Base-by-base conservation (phyloP, 2,329 filamentous ascomycete species). In the Diaporthe amygdali region DNA sequence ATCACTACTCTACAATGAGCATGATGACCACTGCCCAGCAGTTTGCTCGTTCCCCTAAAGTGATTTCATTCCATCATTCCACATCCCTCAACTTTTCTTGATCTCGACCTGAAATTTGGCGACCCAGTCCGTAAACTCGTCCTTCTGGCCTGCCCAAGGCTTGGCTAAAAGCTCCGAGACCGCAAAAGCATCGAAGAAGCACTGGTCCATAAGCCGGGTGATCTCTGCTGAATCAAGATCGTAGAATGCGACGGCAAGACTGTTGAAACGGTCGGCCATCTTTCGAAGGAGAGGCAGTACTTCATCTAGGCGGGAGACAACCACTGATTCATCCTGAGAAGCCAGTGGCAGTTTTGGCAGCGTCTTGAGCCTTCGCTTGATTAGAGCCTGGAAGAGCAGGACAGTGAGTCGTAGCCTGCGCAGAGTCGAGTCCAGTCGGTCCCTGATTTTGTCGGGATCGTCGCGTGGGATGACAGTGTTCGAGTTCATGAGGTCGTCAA, bases 51-150 rank as follows among this genome's bases (percentile, higher is more conserved):
- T 12, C 9, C 49, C 32, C 49, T 52, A 32, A 9, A 32, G 17
- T 30, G 49, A 17, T 52, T 9, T n/a, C 14, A 22, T 22, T 27
- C 22, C 27, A 22, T 52, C 52, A 2, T 15, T 32, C 14, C 9
- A 39, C 20, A 44, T 54, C 10, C 37, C 20, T 73, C 49, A 73
- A 32, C 76, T 77, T 77, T 86, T 87, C 74, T 85, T 87, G 17
- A 90, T 85, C 74, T 88, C 84, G 39, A 79, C 76, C 76, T 86
- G 85, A 74, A 90, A 90, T 73, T 86, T 88, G 14, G 83, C 84
- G n/a, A 87, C 90, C 95, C 95, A 97, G 20, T 88, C 84, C 0
- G 91, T 92, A 77, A 97, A 97, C 76, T 92, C 93, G 76, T 97
- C 95, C 22, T 88, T 85, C 56, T 87, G 81, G 0, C 87, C 91